Base-by-base conservation (phyloP, 441 rosid species). In the Daphne laureola region DNA sequence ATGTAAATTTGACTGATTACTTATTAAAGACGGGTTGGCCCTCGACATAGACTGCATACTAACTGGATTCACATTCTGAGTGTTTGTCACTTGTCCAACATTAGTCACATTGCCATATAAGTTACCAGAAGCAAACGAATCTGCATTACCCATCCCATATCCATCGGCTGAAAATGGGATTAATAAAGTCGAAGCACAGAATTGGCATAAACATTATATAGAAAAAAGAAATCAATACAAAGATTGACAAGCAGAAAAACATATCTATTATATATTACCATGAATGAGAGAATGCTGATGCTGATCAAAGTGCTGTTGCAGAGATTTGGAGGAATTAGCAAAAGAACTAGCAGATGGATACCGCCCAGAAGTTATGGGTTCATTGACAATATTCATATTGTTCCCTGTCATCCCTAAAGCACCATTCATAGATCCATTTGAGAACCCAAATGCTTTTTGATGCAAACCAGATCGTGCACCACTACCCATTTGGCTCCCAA, bases 401-500 rank as follows among this genome's bases (percentile, higher is more conserved):
- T 71, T 85, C 49, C 80, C 84, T 47, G 69, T 71, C 84, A 84
- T 80, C 59, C 92, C 96, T 61, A 83, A 61, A 49, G 79, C 90
- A 64, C 88, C 79, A 67, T 81, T 79, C 61, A 76, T 53, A 49
- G 86, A 67, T 54, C 81, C 92, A 71, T 90, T 86, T 52, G 90
- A 49, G 61, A 88, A 84, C 36, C 78, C 87, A 73, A 79, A 75
- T 54, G 90, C 53, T 75, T 86, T 94, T 66, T 72, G 96, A 72
- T 74, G 99, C 81, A 91, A 64, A n/a, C 86, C 78, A 67, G 93
- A 73, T 68, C 98, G 78, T 51, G 85, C 71, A 53, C 80, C 80
- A 62, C 74, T 83, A 61, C 85, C 83, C 72, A 87, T 69, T 67
- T 95, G 98, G 72, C 90, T 75, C 59, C 99, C 94, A 68, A 87